A percentile compares a stretch with the other conserved stretches of the same genome.
phyloP scores from a whole-genome alignment of 352 stramenopile species.

The Phytophthora idaei region DNA sequence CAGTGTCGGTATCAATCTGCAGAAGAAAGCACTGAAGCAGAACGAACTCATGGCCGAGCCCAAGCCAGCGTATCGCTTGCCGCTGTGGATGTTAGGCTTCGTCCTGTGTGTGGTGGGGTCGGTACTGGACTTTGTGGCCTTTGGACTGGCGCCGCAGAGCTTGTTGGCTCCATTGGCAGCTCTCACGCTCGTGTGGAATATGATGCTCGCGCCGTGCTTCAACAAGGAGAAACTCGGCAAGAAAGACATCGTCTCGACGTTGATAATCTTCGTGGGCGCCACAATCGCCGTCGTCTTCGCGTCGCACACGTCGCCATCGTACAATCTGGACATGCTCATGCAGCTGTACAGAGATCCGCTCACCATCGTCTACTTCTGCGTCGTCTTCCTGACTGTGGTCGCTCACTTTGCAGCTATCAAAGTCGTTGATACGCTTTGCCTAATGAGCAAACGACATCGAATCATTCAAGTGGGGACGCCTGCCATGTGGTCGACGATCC shows the following conservation, averaged over 20 bases:
- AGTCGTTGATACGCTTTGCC: constrained; percentile 65
- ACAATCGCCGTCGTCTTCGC: constrained; percentile 87
- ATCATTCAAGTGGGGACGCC: constrained; percentile 75
- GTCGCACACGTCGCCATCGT: constrained; percentile 83
- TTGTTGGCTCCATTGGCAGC: constrained; percentile 86
- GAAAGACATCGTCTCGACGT: constrained; percentile 80
- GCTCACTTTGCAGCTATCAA: constrained; percentile 71
- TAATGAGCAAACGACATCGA: constrained; percentile 77
- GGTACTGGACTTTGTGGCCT: constrained; percentile 91
- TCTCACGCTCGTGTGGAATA: constrained; percentile 93
- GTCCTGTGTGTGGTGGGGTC: constrained; percentile 81
- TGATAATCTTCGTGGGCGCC: constrained; percentile 84
- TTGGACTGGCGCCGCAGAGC: constrained; percentile 89
- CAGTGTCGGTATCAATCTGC: constrained; percentile 85
- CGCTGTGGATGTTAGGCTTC: constrained; percentile 87
- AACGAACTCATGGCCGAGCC: constrained; percentile 60
- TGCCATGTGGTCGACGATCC: constrained; percentile 65
- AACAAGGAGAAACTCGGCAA: constrained; percentile 87
- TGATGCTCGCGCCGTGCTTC: constrained; percentile 87
- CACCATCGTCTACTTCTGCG: constrained; percentile 66
- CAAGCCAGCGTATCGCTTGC: constrained; percentile 72
- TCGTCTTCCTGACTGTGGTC: constrained; percentile 37
- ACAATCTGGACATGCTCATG: constrained; percentile 82
- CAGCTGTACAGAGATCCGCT: constrained; percentile 77
- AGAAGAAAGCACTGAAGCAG: constrained; percentile 87